Evolutionary conservation across 345 rosid species (phyloP), one percentile per base, ranked within the genome.

Genomic region (Anastatica hierochuntica): DNA sequence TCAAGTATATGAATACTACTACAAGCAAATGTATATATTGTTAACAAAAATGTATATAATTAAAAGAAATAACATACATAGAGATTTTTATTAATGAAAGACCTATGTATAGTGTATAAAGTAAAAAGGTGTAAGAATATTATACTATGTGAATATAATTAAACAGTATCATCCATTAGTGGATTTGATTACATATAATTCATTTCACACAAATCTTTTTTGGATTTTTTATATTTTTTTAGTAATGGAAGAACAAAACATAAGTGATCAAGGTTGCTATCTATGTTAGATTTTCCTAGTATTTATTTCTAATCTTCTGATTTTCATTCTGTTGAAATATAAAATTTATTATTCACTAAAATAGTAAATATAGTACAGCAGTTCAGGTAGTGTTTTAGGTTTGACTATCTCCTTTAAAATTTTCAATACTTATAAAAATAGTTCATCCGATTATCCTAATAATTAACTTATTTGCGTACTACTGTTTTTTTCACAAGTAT

Each of bases 231-330:
- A 43, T 52, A 43, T 62, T 16, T 16, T 35, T 24, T 16, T 21
- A 30, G 58, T 14, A 31, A 24, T 17, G 30, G 43, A 43, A 51
- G 50, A 62, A 10, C 39, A 27, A 29, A 51, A 16, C n/a, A n/a
- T 26, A 34, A 31, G 23, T 17, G 21, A 5, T 40, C 53, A 43
- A 45, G 10, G 23, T 20, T 45, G 42, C 21, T 43, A 34, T 33
- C 33, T 43, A 43, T 16, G 66, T 43, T 43, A 50, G 58, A 51
- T 50, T 41, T n/a, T 51, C 29, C 34, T 61, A 16, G 11, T 16
- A 23, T 43, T 51, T 13, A 21, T 21, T 21, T 21, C 24, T 8
- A 8, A 6, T 29, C 6, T 0, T 29, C 6, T 8, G 2, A 29
- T 29, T 8, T 29, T 29, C 24, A 2, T 21, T 21, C 24, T 21